These are phyloP conservation scores for Wickerhamomyces chaumierensis DNA, from an alignment of 805 yeast genomes.

Conservation along the genomic window DNA sequence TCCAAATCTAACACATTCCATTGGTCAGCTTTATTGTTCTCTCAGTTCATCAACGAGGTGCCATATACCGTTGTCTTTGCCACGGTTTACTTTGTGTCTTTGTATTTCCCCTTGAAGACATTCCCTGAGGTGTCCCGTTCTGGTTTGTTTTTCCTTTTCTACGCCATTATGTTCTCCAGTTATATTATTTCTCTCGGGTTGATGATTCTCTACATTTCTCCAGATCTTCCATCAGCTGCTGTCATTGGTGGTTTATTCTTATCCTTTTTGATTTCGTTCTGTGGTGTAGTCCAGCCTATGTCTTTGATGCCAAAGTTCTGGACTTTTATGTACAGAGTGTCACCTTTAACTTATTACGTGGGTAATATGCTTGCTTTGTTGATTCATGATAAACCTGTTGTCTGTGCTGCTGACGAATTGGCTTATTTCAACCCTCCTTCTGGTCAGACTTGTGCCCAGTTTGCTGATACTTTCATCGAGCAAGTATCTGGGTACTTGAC, in stretches of 20 bases:
- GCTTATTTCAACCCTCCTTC: slow-evolving; percentile 39
- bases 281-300: slow-evolving; percentile 25
- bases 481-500: slow-evolving; percentile 40
- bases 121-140: slow-evolving; percentile 29
- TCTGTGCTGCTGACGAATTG: slow-evolving; percentile 36
- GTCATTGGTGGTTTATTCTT: slow-evolving; percentile 35
- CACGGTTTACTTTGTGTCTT: slow-evolving; percentile 39
- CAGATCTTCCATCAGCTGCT: slow-evolving; percentile 60
- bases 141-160: slow-evolving; percentile 35
- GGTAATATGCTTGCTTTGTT: slow-evolving; percentile 34
- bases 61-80: slow-evolving; percentile 42
- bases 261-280: slow-evolving; percentile 20
- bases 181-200: slow-evolving; percentile 33
- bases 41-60: slow-evolving; percentile 43
- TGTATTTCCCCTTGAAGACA: slow-evolving; percentile 37
- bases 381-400: slow-evolving; percentile 39
- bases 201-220: slow-evolving; percentile 42
- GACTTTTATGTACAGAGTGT: slow-evolving; percentile 53
- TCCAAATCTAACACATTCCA: slow-evolving; percentile 60
- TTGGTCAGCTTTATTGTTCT: slow-evolving; percentile 47
- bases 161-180: slow-evolving; percentile 30
- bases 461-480: slow-evolving; percentile 31
- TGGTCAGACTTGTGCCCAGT: slow-evolving; percentile 57
- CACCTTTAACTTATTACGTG: slow-evolving; percentile 52
- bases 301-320: slow-evolving; percentile 56